Evolutionary conservation across 495 filamentous ascomycete genomes (phyloP).

Genomic region (Penicillium coprophilum): DNA sequence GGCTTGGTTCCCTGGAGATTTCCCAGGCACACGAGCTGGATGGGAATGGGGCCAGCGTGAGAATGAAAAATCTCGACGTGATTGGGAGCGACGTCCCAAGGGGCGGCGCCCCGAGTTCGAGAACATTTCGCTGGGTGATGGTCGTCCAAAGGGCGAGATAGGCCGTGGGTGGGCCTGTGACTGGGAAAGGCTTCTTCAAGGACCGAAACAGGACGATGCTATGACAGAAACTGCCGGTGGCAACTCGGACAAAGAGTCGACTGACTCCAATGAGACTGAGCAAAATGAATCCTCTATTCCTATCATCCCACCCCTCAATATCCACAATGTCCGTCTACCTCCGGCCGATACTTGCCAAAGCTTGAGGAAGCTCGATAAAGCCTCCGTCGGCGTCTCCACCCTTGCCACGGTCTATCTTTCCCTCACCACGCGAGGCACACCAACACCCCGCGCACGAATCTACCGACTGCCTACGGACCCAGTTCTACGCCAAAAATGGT

Average conservation of each 20-base stretch:
- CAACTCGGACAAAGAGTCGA: slow-evolving; percentile 14
- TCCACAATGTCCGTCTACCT: slow-evolving; percentile 34
- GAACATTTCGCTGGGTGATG: slow-evolving; percentile 70
- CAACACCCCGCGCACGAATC: slow-evolving; percentile 62
- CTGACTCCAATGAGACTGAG: slow-evolving; percentile 14
- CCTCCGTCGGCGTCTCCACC: slow-evolving; percentile 25
- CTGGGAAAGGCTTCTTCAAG: slow-evolving; percentile 65
- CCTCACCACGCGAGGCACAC: slow-evolving; percentile 58
- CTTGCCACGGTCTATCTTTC: slow-evolving; percentile 61
- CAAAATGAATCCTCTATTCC: background rate
- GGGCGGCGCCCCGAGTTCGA: slow-evolving; percentile 77
- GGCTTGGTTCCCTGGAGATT: slow-evolving; percentile 88
- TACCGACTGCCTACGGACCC: slow-evolving; percentile 64
- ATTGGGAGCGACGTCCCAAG: slow-evolving; percentile 80
- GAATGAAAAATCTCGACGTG: slow-evolving; percentile 55
- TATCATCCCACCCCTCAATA: slow-evolving; percentile 28
- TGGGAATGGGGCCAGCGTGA: slow-evolving; percentile 71
- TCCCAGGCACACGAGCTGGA: slow-evolving; percentile 78
- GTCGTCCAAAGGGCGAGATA: slow-evolving; percentile 72
- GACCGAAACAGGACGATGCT: slow-evolving; percentile 9
- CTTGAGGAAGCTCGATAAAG: slow-evolving; percentile 25
- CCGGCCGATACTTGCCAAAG: slow-evolving; percentile 22
- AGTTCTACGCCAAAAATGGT: slow-evolving; percentile 54
- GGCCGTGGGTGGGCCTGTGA: slow-evolving; percentile 86
- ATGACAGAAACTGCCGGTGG: background rate